Percentiles rank a stretch among this genome's conserved stretches.
Conservation (phyloP, 192 early-diverging fungal species). For the Coemansia sp. region DNA sequence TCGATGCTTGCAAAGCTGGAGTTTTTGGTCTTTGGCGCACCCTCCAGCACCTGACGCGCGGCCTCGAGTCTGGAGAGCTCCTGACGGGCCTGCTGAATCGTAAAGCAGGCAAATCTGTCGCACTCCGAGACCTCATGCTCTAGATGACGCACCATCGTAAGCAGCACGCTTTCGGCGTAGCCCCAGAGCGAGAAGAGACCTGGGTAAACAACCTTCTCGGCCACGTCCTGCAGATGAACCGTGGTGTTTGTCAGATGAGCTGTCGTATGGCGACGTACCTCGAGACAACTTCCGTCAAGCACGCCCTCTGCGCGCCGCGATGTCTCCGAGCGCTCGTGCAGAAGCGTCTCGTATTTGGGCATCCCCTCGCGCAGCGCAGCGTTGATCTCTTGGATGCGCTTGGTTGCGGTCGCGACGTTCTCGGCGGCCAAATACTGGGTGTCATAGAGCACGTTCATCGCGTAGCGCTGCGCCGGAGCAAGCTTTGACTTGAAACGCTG, state of each 20-base stretch:
- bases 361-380: conserved; percentile 62
- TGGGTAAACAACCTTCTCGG: conserved; percentile 73
- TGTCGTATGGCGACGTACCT: conserved; percentile 57
- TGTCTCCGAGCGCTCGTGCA: conserved; percentile 70
- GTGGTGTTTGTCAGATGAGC: conserved; percentile 58
- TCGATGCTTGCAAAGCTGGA: conserved; percentile 23
- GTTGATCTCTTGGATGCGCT: conserved; percentile 65
- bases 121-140: conserved; percentile 63
- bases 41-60: conserved; percentile 37
- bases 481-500: conserved; percentile 94
- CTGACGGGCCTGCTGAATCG: conserved; percentile 45
- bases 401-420: conserved; percentile 65
- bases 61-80: conserved; percentile 35
- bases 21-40: conserved; percentile 29
- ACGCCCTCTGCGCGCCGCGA: conserved; percentile 63
- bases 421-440: conserved; percentile 70
- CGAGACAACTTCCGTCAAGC: conserved; percentile 61
- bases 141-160: conserved; percentile 65
- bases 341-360: conserved; percentile 76
- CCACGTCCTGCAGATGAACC: conserved; percentile 66
- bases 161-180: conserved; percentile 81
- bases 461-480: conserved; percentile 89
- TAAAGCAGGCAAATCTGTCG: conserved; percentile 59
- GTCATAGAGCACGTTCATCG: conserved; percentile 83
- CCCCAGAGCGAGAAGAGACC: conserved; percentile 83